These are phyloP conservation scores for Salvia rosmarinus DNA, from an alignment of 257 asterid species.

Conservation along the genomic window DNA sequence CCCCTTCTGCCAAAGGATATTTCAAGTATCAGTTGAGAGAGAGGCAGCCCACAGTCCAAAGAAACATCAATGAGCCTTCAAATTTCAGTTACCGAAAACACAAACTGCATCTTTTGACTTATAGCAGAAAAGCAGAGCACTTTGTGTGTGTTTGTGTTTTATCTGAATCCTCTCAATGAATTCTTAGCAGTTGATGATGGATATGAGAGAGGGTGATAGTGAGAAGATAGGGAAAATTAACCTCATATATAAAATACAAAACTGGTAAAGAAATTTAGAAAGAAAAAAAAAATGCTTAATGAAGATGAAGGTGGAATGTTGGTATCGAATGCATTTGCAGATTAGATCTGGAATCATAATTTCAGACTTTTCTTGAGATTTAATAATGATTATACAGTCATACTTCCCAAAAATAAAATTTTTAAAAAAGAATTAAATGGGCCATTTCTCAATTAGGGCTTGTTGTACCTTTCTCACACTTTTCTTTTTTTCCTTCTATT, in stretches of 20 bases:
- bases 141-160: slow-evolving; percentile 25
- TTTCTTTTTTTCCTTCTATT: neutral
- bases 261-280: slow-evolving; percentile 14
- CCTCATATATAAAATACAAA: slow-evolving; percentile 36
- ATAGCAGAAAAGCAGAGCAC: slow-evolving; percentile 15
- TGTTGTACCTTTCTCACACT: slow-evolving; percentile 35
- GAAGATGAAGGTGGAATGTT: slow-evolving; percentile 58
- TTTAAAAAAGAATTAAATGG: slow-evolving; percentile 10
- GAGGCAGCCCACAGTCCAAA: slow-evolving; percentile 46
- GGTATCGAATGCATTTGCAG: slow-evolving; percentile 44
- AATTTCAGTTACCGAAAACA: slow-evolving; percentile 39
- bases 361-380: slow-evolving; percentile 36
- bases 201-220: slow-evolving; percentile 21
- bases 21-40: slow-evolving; percentile 39
- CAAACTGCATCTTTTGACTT: slow-evolving; percentile 40
- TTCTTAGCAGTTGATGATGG: slow-evolving; percentile 32
- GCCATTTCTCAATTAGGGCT: slow-evolving; percentile 41
- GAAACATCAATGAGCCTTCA: slow-evolving; percentile 46
- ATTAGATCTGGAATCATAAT: slow-evolving; percentile 50
- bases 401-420: neutral
- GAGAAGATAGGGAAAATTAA: slow-evolving; percentile 39
- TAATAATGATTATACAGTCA: slow-evolving; percentile 32
- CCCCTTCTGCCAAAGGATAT: slow-evolving; percentile 45
- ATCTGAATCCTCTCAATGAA: slow-evolving; percentile 16
- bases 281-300: slow-evolving; percentile 27